These are phyloP conservation scores for Uncinocarpus reesii DNA, from an alignment of 2,329 filamentous ascomycete genomes.

Conservation along the genomic window DNA sequence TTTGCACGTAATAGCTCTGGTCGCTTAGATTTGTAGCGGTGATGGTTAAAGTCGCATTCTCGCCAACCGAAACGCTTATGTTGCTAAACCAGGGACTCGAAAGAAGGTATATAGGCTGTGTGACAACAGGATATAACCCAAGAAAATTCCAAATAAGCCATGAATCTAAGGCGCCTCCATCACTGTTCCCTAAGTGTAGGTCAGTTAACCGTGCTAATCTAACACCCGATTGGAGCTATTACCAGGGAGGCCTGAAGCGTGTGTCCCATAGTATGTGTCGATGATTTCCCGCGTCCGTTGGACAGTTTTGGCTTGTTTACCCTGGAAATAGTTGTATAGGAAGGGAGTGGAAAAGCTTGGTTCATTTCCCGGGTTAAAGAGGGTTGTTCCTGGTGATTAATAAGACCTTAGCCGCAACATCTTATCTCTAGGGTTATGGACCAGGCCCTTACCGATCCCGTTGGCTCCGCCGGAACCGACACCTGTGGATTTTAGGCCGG, in stretches of 20 bases:
- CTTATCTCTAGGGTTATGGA: constrained; percentile 35
- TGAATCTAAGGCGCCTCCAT: constrained; percentile 41
- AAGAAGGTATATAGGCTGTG: constrained; percentile 40
- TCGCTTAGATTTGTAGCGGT: constrained; percentile 35
- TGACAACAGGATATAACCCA: constrained; percentile 41
- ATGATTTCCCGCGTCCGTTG: constrained; percentile 40
- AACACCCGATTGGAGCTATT: too few species aligned
- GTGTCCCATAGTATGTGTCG: constrained; percentile 35
- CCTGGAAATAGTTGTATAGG: constrained; percentile 32
- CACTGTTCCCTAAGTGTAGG: constrained; percentile 32
- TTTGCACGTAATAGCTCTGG: constrained; percentile 27
- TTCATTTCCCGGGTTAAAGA: constrained; percentile 42
- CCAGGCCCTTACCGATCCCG: constrained; percentile 44
- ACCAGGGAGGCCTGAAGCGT: constrained; percentile 31
- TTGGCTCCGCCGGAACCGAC: constrained; percentile 19
- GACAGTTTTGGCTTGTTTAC: constrained; percentile 53
- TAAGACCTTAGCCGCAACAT: neutral
- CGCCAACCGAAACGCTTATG: constrained; percentile 27
- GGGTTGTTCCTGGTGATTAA: constrained; percentile 19
- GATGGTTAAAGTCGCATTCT: constrained; percentile 36
- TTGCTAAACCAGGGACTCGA: constrained; percentile 39
- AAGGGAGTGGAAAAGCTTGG: constrained; percentile 58
- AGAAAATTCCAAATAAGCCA: constrained; percentile 45
- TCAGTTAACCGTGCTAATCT: too few species aligned
- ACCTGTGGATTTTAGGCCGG: neutral